Conservation (phyloP, 2,329 filamentous ascomycete species). For the Pestalotiopsis fici region DNA sequence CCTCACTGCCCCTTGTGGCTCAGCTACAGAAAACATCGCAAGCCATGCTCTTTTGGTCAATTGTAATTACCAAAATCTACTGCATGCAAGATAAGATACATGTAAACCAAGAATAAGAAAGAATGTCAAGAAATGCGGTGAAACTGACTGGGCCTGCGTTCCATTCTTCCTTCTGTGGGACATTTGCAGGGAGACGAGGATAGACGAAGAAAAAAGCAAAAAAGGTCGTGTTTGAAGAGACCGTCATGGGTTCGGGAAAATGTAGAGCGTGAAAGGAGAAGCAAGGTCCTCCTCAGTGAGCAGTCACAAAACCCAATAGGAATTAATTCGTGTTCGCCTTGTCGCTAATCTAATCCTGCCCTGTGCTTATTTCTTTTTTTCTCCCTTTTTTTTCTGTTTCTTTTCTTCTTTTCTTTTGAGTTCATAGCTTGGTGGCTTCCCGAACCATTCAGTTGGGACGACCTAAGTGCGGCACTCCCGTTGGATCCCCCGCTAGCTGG, state of each 20-base stretch:
- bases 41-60: not conserved
- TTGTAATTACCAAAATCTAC: not conserved
- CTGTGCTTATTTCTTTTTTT: not conserved
- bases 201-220: not conserved
- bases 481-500: not conserved
- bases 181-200: not conserved
- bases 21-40: not conserved
- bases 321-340: not conserved
- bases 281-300: not conserved
- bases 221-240: not conserved
- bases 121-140: not conserved
- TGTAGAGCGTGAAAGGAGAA: not conserved
- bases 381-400: not conserved
- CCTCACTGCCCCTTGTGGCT: not conserved
- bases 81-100: not conserved
- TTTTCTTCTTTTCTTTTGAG: not conserved
- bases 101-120: not conserved
- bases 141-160: not conserved
- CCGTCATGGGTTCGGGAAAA: not conserved
- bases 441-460: conserved; percentile 9
- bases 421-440: not conserved
- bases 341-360: not conserved
- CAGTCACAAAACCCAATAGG: not conserved
- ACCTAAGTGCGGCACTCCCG: conserved; percentile 5
- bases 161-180: not conserved